A percentile compares a stretch with the other conserved stretches of the same genome.
These are phyloP conservation scores for Wickerhamiella hasegawae DNA, from an alignment of 805 yeast species.

Conservation along the genomic window DNA sequence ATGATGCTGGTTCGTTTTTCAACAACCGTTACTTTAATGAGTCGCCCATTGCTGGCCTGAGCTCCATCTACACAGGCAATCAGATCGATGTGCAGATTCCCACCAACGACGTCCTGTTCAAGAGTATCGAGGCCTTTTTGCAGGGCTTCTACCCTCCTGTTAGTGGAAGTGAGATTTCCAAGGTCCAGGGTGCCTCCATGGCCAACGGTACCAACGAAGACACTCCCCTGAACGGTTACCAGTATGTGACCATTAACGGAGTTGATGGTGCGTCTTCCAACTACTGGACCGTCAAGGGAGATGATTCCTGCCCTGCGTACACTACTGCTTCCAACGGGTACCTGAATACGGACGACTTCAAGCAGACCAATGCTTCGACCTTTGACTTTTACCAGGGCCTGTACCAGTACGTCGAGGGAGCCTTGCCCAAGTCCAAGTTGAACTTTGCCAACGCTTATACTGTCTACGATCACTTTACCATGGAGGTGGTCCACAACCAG, in stretches of 20 bases:
- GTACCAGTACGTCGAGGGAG: constrained; percentile 14
- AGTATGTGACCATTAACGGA: constrained; percentile 28
- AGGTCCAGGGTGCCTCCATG: constrained; percentile 16
- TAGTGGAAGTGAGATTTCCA: constrained; percentile 14
- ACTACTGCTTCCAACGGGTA: constrained; percentile 22
- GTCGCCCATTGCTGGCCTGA: constrained; percentile 14
- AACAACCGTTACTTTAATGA: constrained; percentile 28
- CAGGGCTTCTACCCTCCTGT: constrained; percentile 35
- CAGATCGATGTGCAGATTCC: constrained; percentile 26
- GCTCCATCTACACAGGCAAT: constrained; percentile 22
- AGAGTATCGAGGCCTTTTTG: constrained; percentile 29
- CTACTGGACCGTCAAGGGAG: constrained; percentile 29
- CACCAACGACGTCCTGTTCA: constrained; percentile 24
- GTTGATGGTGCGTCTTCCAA: constrained; percentile 24
- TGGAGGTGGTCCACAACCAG: constrained; percentile 28
- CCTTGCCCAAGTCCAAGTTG: constrained; percentile 18
- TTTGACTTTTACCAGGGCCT: constrained; percentile 26
- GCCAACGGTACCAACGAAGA: constrained; percentile 26
- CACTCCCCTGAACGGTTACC: constrained; percentile 30
- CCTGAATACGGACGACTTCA: constrained; percentile 20
- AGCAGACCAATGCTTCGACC: constrained; percentile 23
- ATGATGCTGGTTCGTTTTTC: constrained; percentile 26
- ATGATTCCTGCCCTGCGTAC: constrained; percentile 27
- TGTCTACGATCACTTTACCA: constrained; percentile 28
- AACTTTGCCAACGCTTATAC: constrained; percentile 26